Conservation (phyloP, 2,329 filamentous ascomycete species). For the Cladophialophora yegresii region DNA sequence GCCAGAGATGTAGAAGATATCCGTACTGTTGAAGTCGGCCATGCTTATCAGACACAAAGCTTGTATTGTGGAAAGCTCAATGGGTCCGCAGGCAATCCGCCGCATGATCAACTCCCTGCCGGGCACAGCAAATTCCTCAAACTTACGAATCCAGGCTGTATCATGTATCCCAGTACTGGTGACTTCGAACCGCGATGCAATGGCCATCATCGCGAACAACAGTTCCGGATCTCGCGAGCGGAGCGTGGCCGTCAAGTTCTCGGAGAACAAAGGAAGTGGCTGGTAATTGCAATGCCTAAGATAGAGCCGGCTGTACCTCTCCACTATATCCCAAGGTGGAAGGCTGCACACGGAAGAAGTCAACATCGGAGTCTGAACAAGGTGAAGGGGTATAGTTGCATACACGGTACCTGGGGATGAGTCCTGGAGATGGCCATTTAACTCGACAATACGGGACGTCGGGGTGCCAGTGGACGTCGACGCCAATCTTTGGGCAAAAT, state of each 20-base stretch:
- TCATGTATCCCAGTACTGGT: background rate
- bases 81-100: conserved; percentile 44
- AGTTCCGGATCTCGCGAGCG: conserved; percentile 37
- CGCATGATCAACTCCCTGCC: conserved; percentile 44
- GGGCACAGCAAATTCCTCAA: conserved; percentile 6
- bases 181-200: conserved; percentile 39
- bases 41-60: conserved; percentile 47
- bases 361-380: background rate
- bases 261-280: conserved; percentile 40
- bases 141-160: background rate
- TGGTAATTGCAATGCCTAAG: conserved; percentile 42
- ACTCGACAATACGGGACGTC: background rate
- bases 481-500: background rate
- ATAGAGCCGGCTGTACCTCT: conserved; percentile 36
- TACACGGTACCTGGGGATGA: background rate
- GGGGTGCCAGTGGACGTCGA: background rate
- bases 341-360: conserved; percentile 10
- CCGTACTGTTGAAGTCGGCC: conserved; percentile 47
- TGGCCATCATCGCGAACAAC: conserved; percentile 39
- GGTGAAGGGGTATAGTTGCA: background rate
- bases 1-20: conserved; percentile 9
- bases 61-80: conserved; percentile 50
- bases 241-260: conserved; percentile 30
- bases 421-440: background rate
- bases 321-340: conserved; percentile 13